Percentiles rank a stretch among this genome's conserved stretches.
These are phyloP conservation scores for Stentor coeruleus DNA, from an alignment of 73 alveolate species.

Conservation along the genomic window DNA sequence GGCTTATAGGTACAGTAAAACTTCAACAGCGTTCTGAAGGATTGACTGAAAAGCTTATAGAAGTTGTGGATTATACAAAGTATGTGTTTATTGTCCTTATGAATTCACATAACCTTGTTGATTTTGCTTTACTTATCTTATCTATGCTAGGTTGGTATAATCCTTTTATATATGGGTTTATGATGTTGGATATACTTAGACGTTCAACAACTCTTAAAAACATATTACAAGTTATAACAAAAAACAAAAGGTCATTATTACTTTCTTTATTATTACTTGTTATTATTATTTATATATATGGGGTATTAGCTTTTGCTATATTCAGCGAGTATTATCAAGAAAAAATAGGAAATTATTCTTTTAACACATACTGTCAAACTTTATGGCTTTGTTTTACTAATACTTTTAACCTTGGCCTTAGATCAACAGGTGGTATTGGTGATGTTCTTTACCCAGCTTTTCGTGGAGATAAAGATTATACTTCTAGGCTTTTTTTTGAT, in stretches of 20 bases:
- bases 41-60: neutral
- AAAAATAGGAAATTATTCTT: neutral
- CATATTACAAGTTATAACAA: constrained; percentile 44
- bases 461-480: constrained; percentile 38
- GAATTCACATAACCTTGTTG: constrained; percentile 31
- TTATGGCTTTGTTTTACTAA: constrained; percentile 65
- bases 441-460: constrained; percentile 39
- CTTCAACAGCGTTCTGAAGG: neutral
- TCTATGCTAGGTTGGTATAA: constrained; percentile 41
- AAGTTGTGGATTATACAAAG: neutral
- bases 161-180: constrained; percentile 36
- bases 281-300: constrained; percentile 45
- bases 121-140: constrained; percentile 32
- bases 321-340: constrained; percentile 39
- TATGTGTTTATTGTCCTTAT: neutral
- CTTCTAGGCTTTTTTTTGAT: constrained; percentile 80
- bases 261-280: constrained; percentile 36
- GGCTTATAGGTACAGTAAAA: neutral
- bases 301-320: constrained; percentile 36
- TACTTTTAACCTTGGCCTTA: constrained; percentile 75
- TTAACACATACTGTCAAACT: constrained; percentile 63
- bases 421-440: constrained; percentile 96
- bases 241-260: constrained; percentile 41
- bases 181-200: constrained; percentile 53
- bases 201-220: constrained; percentile 41